Evolutionary conservation across 768 basidiomycete genomes (phyloP), one percentile per base, ranked within the genome.

Genomic region (Jaapia argillacea): DNA sequence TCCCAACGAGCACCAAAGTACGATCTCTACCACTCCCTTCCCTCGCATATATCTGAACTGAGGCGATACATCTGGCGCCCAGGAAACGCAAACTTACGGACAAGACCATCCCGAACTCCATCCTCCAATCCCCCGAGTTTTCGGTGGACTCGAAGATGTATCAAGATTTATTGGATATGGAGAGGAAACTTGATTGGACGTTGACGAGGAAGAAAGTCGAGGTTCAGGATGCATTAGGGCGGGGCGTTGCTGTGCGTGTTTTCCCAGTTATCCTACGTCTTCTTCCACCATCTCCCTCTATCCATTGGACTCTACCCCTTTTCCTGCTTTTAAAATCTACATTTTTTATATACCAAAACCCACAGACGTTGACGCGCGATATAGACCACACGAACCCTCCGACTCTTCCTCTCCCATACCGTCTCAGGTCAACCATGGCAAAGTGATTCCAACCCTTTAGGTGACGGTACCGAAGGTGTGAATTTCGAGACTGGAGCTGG

Each of bases 111-210:
- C 86, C 90, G 0, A 79, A 82, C 69, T 76, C 75, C 41, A 70
- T 92, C 26, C 69, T 81, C 4, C 79, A 87, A 47, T 71, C 77
- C 51, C 77, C 82, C 14, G 77, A 81, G 40, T 87, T 88, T 55
- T 75, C 82, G 1, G 72, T 77, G 52, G 90, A 94, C 58, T 88
- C 88, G 20, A 69, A 67, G 45, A 87, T 93, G 75, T 96, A 94
- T 61, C 77, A 81, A 47, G 81, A 87, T 53, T 66, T 96, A 31
- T 61, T 92, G 22, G 82, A 85, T 50, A 88, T 88, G 79, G 92
- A 96, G 58, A 75, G 85, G 45, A 87, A 84, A 58, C 67, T 97
- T 13, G 92, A 97, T 61, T 96, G 93, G 93, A 93, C 90, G 3
- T 84, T 93, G 71, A 80, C 79, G 57, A 71, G 93, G 58, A 94